Evolutionary conservation across 331 rosid genomes (phyloP), one percentile per base, ranked within the genome.

Genomic region (Arachis monticola): DNA sequence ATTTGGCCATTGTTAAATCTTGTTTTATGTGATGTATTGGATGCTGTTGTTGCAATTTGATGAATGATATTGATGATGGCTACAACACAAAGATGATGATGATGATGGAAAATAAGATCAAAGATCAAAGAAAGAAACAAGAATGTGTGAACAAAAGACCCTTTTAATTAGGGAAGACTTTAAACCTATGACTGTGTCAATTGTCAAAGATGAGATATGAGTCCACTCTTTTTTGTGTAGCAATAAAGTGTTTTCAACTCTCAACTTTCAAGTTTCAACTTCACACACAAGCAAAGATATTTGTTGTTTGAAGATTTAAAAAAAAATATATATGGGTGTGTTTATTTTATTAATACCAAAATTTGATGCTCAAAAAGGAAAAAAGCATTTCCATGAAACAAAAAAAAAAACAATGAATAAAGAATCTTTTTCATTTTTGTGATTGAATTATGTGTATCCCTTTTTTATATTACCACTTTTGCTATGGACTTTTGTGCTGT

Each of bases 1-100:
- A 30, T 58, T 81, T 79, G 14, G 76, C 71, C 88, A 84, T 84
- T 60, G 64, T 27, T 2, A 6, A 13, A 48, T 48, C 53, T 48
- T 48, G 53, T 48, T 51, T 48, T 11, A 11, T 51, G 17, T 51
- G 57, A 4, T 51, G 53, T 2, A 9, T 46, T 46, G 2, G 9
- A 46, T 46, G 51, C 3, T 46, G 51, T 46, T 46, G 0, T 27
- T 27, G 30, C 30, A 27, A 27, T 27, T 27, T 27, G 30, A n/a
- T n/a, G n/a, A n/a, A n/a, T n/a, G n/a, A n/a, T n/a, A n/a, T n/a
- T n/a, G n/a, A 4, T 51, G 53, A 9, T 8, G 53, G 11, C 12
- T 8, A 48, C 53, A 48, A 51, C 14, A 51, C 56, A 51, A 51
- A 51, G 56, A 51, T 10, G 12, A 4, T 35, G 9, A 48, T 27